Percentiles rank a stretch among this genome's conserved stretches.
phyloP scores from a whole-genome alignment of 495 filamentous ascomycete species.

The Parmelia sp. region DNA sequence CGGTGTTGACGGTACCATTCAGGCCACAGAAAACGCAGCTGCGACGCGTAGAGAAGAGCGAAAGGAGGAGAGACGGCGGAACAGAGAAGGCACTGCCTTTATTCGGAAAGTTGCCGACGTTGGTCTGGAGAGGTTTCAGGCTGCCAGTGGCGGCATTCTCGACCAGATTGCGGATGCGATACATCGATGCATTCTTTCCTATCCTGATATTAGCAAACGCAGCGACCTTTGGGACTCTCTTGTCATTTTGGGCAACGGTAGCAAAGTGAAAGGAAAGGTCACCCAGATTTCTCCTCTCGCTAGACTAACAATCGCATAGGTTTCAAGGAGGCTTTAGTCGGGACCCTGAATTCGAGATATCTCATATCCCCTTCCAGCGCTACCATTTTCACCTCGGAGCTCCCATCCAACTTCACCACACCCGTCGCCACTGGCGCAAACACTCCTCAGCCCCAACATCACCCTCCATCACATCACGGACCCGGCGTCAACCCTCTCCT shows the following conservation, averaged over 20 bases:
- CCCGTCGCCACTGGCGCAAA: constrained; percentile 86
- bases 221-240: constrained; percentile 84
- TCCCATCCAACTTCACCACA: constrained; percentile 84
- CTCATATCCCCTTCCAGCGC: constrained; percentile 82
- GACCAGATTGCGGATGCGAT: constrained; percentile 75
- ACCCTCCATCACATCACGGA: constrained; percentile 38
- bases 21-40: constrained; percentile 27
- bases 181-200: constrained; percentile 69
- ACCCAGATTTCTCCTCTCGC: constrained; percentile 7
- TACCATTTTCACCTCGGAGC: constrained; percentile 94
- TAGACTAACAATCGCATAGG: constrained; percentile 34
- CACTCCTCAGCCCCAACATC: constrained; percentile 57
- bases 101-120: constrained; percentile 72
- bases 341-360: constrained; percentile 72
- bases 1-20: constrained; percentile 11
- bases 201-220: constrained; percentile 72
- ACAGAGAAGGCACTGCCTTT: constrained; percentile 36
- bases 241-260: constrained; percentile 82
- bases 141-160: constrained; percentile 65
- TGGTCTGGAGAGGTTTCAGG: constrained; percentile 79
- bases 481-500: constrained; percentile 81
- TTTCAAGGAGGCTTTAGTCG: constrained; percentile 80
- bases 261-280: constrained; percentile 64
- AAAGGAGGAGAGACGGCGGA: constrained; percentile 35
- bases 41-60: constrained; percentile 33